Evolutionary conservation across 1,284 basidiomycete species (phyloP).

Genomic region (Leccinum discolor): DNA sequence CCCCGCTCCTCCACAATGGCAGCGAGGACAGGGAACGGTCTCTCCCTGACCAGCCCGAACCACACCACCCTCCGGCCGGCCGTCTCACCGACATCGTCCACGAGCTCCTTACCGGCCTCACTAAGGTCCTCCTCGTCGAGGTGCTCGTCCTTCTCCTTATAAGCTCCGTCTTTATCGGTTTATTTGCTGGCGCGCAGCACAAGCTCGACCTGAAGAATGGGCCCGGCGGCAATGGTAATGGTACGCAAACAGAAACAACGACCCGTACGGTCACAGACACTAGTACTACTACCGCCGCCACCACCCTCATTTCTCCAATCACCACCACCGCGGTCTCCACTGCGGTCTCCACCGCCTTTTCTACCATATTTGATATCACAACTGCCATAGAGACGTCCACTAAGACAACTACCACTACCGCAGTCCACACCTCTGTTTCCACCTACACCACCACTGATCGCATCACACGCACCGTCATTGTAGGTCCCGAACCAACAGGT

Average conservation of each 20-base stretch:
- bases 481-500: conserved; percentile 35
- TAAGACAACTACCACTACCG: conserved; percentile 37
- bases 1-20: conserved; percentile 52
- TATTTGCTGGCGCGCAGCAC: conserved; percentile 88
- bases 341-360: conserved; percentile 15
- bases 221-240: conserved; percentile 33
- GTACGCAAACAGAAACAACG: conserved; percentile 36
- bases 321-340: conserved; percentile 37
- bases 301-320: conserved; percentile 33
- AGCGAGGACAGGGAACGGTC: conserved; percentile 39
- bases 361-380: conserved; percentile 34
- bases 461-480: conserved; percentile 31
- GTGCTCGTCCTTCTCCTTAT: conserved; percentile 81
- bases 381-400: conserved; percentile 33
- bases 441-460: conserved; percentile 36
- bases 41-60: conserved; percentile 18
- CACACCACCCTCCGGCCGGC: conserved; percentile 43
- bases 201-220: conserved; percentile 59
- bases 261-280: conserved; percentile 32
- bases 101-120: conserved; percentile 82
- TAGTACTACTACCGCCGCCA: conserved; percentile 25
- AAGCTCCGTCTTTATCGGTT: conserved; percentile 85
- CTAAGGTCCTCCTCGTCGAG: conserved; percentile 79
- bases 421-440: conserved; percentile 37
- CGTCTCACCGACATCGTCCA: conserved; percentile 59